Conservation (phyloP, 129 eudicot species). For the Rutidosis leptorrhynchoides region DNA sequence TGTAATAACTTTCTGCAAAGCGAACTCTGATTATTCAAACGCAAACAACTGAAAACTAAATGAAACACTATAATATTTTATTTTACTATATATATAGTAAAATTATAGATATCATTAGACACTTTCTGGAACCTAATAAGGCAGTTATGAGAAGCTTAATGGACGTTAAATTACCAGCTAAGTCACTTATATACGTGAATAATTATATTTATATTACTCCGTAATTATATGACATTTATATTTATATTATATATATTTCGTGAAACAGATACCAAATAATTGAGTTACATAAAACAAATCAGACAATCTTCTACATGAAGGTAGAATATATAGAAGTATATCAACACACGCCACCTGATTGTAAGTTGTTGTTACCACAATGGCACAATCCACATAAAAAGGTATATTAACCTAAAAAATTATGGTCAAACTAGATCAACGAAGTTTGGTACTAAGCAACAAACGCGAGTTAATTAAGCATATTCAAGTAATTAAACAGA, state of each 20-base stretch:
- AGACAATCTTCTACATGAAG: conserved; percentile 11
- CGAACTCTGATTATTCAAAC: conserved; percentile 11
- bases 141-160: conserved; percentile 31
- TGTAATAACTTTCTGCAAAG: conserved; percentile 6
- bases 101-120: not conserved
- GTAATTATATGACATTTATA: not conserved
- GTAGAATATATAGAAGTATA: not conserved
- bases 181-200: conserved; percentile 19
- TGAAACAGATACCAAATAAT: conserved; percentile 3
- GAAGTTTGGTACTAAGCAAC: conserved; percentile 15
- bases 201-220: not conserved
- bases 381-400: not conserved
- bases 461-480: conserved; percentile 16
- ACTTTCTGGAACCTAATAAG: conserved; percentile 12
- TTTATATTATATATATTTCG: not conserved
- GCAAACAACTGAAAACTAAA: conserved; percentile 3
- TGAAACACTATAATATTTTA: not conserved
- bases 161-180: conserved; percentile 7
- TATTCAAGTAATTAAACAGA: no score
- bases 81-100: not conserved
- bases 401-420: not conserved
- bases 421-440: conserved; percentile 25
- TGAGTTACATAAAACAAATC: not conserved
- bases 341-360: conserved; percentile 19
- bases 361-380: not conserved